Conservation (phyloP, 1,284 basidiomycete genomes). For the Cryptococcus sp. region DNA sequence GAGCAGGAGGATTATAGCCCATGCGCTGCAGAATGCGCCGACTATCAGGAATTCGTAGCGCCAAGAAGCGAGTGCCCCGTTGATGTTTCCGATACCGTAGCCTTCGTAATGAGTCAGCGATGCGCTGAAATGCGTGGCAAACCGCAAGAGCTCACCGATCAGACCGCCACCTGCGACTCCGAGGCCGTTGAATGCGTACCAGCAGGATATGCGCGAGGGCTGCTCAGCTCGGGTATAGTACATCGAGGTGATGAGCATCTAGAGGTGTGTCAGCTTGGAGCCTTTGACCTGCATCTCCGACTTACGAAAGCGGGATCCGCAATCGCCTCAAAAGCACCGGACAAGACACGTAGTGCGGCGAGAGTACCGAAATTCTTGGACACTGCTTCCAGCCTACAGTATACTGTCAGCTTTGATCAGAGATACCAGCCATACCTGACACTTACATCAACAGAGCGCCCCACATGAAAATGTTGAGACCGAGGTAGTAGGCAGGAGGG, state of each 20-base stretch:
- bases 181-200: conserved; percentile 52
- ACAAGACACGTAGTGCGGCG: conserved; percentile 54
- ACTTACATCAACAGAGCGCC: conserved; percentile 47
- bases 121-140: too few species aligned
- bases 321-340: conserved; percentile 55
- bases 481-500: conserved; percentile 56
- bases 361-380: conserved; percentile 54
- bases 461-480: conserved; percentile 57
- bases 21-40: conserved; percentile 45
- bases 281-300: background rate
- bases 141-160: conserved; percentile 23
- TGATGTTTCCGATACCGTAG: conserved; percentile 48
- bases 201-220: conserved; percentile 45
- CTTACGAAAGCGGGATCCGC: conserved; percentile 45
- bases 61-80: conserved; percentile 48
- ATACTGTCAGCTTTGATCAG: background rate
- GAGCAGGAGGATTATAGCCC: conserved; percentile 44
- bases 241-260: conserved; percentile 47
- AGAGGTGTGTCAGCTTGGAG: background rate
- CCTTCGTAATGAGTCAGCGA: background rate
- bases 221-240: conserved; percentile 51
- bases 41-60: conserved; percentile 53
- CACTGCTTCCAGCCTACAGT: conserved; percentile 54
- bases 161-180: conserved; percentile 48
- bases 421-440: background rate